Evolutionary conservation across 495 filamentous ascomycete species (phyloP).

Genomic region (Podospora bellae-mahoneyi): DNA sequence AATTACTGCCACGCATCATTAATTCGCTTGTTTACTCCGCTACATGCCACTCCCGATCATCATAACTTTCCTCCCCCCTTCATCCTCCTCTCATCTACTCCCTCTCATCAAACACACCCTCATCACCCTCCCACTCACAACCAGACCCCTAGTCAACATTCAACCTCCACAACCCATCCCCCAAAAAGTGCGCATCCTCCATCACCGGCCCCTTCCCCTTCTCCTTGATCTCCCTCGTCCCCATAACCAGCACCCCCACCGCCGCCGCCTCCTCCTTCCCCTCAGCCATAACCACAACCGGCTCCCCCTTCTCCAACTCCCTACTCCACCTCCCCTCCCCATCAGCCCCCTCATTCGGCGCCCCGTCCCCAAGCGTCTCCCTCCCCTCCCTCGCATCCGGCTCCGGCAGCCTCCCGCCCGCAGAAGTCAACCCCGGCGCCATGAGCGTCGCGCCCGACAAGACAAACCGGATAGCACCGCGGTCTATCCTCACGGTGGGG

Average conservation of each 20-base stretch:
- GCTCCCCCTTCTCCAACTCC: slow-evolving; percentile 68
- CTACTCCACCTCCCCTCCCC: slow-evolving; percentile 50
- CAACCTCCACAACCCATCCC: slow-evolving; percentile 90
- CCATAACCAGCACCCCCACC: slow-evolving; percentile 79
- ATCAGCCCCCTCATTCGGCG: slow-evolving; percentile 43
- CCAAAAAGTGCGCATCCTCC: slow-evolving; percentile 88
- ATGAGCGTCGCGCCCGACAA: slow-evolving; percentile 89
- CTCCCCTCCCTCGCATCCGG: slow-evolving; percentile 24
- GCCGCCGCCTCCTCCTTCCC: slow-evolving; percentile 90
- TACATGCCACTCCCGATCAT: neutral
- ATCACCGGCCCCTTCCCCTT: slow-evolving; percentile 91
- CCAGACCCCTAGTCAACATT: slow-evolving; percentile 54
- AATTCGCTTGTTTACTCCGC: neutral
- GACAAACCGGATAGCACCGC: slow-evolving; percentile 95
- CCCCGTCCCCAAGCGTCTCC: slow-evolving; percentile 36
- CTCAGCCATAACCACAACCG: slow-evolving; percentile 87
- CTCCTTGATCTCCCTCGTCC: slow-evolving; percentile 87
- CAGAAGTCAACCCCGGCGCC: slow-evolving; percentile 83
- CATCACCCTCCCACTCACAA: no score
- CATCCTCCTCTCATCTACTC: neutral
- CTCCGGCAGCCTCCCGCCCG: slow-evolving; percentile 69
- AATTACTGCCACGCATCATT: neutral
- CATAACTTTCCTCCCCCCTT: neutral
- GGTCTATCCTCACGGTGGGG: slow-evolving; percentile 70
- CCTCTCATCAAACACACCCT: neutral